phyloP scores from a whole-genome alignment of 305 asterid genomes.

The Stenogyne calaminthoides region DNA sequence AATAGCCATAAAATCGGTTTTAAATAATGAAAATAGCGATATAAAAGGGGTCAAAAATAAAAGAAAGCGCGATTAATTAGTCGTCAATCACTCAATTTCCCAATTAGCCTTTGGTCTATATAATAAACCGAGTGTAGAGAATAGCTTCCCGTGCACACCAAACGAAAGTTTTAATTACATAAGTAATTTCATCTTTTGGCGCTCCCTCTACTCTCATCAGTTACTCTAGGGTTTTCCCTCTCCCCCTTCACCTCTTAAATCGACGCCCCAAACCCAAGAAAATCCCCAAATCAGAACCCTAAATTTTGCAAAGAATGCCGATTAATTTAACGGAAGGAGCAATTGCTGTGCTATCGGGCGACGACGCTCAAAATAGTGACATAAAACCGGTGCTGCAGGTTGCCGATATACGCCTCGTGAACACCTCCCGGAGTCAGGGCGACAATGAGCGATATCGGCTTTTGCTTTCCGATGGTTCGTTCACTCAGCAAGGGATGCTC shows the following conservation, averaged over 20 bases:
- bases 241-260: conserved; percentile 20
- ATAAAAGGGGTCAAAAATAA: background rate
- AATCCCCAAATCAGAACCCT: conserved; percentile 8
- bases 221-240: conserved; percentile 46
- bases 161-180: background rate
- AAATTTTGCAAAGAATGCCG: conserved; percentile 37
- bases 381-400: conserved; percentile 77
- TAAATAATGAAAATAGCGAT: background rate
- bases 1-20: background rate
- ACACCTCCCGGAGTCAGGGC: conserved; percentile 44
- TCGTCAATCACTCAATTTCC: background rate
- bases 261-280: background rate
- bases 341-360: conserved; percentile 46
- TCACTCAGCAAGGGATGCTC: conserved; percentile 80
- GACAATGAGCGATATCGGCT: conserved; percentile 59
- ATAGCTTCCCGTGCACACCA: conserved; percentile 8
- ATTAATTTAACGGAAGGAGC: conserved; percentile 63
- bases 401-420: conserved; percentile 53
- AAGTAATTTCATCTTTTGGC: conserved; percentile 31
- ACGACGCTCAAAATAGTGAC: conserved; percentile 35
- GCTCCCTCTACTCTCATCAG: conserved; percentile 25
- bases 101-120: conserved; percentile 24
- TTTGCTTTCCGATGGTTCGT: conserved; percentile 69
- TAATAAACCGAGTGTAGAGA: conserved; percentile 7
- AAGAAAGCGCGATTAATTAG: background rate